Conservation (phyloP, 2,329 filamentous ascomycete genomes). For the Helminthosporium solani region DNA sequence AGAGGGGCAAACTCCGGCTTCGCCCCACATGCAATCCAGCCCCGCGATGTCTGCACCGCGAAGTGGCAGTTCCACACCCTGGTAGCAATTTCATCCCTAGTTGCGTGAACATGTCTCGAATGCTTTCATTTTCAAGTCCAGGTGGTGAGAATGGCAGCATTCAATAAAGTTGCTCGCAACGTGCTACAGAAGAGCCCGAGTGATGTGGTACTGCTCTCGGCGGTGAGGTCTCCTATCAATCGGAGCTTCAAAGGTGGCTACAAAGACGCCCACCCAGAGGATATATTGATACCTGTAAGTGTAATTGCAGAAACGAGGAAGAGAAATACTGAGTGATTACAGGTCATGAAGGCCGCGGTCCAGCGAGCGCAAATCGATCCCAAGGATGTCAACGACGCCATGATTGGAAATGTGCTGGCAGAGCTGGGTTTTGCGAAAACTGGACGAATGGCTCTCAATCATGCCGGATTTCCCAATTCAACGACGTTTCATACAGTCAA, state of each 20-base stretch:
- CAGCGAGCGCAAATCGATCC: conserved; percentile 28
- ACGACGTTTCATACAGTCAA: conserved; percentile 78
- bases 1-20: conserved; percentile 26
- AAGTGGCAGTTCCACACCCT: conserved; percentile 24
- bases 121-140: conserved; percentile 1
- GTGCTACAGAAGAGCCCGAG: conserved; percentile 86
- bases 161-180: conserved; percentile 44
- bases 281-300: conserved; percentile 64
- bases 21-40: conserved; percentile 34
- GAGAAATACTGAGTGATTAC: conserved; percentile 62
- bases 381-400: conserved; percentile 27
- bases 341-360: conserved; percentile 69
- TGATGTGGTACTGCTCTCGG: conserved; percentile 91
- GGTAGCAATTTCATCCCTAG: conserved; percentile 3
- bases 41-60: conserved; percentile 29
- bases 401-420: conserved; percentile 71
- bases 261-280: conserved; percentile 90
- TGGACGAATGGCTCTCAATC: conserved; percentile 79
- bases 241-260: conserved; percentile 89
- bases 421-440: conserved; percentile 88
- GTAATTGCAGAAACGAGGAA: not conserved
- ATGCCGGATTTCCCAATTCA: conserved; percentile 90
- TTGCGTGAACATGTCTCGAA: conserved; percentile 10
- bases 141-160: conserved; percentile 25
- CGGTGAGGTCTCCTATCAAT: conserved; percentile 80